Percentiles rank a stretch among this genome's conserved stretches.
Conservation (phyloP, 352 stramenopile genomes). For the Thraustochytrium striatum region DNA sequence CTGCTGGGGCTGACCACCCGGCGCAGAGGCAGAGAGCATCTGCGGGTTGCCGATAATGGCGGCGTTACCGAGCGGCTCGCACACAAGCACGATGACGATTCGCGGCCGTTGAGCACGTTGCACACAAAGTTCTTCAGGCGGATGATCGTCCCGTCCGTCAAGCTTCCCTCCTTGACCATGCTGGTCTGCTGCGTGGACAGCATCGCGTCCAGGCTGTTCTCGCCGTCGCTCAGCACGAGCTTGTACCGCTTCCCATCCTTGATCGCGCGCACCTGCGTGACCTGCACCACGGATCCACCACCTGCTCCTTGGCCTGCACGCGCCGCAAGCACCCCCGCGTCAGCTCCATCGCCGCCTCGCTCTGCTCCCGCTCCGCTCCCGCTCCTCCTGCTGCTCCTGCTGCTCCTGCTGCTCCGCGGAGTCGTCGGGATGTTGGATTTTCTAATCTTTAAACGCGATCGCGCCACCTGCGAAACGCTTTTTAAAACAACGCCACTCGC, state of each 20-base stretch:
- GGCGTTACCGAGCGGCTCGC: background rate
- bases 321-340: no score
- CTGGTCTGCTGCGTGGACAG: constrained; percentile 28
- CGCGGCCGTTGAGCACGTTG: constrained; percentile 24
- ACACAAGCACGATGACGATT: constrained; percentile 21
- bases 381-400: background rate
- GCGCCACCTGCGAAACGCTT: no score
- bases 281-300: no score
- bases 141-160: constrained; percentile 17
- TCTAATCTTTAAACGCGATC: no score
- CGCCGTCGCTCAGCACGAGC: constrained; percentile 58
- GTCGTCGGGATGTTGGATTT: background rate
- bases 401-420: background rate
- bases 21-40: background rate
- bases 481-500: no score
- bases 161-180: background rate
- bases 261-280: no score
- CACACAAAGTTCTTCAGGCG: constrained; percentile 12
- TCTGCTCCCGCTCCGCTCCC: no score
- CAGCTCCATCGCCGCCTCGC: no score
- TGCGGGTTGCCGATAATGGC: constrained; percentile 26
- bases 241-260: constrained; percentile 46
- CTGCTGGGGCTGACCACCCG: background rate
- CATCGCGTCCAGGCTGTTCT: constrained; percentile 2
- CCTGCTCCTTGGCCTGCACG: no score